Base-by-base conservation (phyloP, 2,329 filamentous ascomycete genomes). In the Fusarium annulatum region DNA sequence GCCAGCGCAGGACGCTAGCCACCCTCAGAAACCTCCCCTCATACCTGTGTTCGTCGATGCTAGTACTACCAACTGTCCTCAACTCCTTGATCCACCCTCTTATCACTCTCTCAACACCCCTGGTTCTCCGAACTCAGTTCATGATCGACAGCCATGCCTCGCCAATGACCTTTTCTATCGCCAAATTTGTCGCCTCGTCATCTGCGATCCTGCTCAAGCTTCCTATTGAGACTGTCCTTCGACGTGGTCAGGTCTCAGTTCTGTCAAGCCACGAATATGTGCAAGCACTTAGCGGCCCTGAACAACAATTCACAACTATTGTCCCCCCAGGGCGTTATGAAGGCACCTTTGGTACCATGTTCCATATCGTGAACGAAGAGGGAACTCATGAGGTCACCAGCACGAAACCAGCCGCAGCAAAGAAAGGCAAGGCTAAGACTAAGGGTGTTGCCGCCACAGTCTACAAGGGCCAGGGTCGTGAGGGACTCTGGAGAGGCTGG, bases 331-430 rank as follows among this genome's bases (percentile, higher is more conserved):
- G 95, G 5, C 89, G 89, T 8, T 99, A 97, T 81, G 87, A 90
- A 39, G 96, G 96, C n/a, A 87, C 97, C 3, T 81, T 96, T n/a
- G 94, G 94, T 7, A 98, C 96, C 5, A 95, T 98, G 89, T 96
- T 94, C 86, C 89, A 90, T 68, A 96, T 99, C 69, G 88, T 93
- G 2, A 88, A 92, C 41, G 93, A 97, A 77, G 96, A 99, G 81
- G 96, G 96, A 12, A 86, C 86, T 67, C 85, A 89, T 14, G 82
- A 87, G 74, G 81, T 86, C 42, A 77, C 84, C 56, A 76, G 81
- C 55, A 73, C 42, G 19, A 69, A 78, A 64, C 68, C 82, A 72
- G 67, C 79, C 41, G 74, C 73, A 42, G 73, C 81, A 74, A 81
- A 79, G 67, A 80, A 80, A 64, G 78, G 72, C 72, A 80, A 81